These are phyloP conservation scores for Oemleria cerasiformis DNA, from an alignment of 306 rosid species.

Conservation along the genomic window DNA sequence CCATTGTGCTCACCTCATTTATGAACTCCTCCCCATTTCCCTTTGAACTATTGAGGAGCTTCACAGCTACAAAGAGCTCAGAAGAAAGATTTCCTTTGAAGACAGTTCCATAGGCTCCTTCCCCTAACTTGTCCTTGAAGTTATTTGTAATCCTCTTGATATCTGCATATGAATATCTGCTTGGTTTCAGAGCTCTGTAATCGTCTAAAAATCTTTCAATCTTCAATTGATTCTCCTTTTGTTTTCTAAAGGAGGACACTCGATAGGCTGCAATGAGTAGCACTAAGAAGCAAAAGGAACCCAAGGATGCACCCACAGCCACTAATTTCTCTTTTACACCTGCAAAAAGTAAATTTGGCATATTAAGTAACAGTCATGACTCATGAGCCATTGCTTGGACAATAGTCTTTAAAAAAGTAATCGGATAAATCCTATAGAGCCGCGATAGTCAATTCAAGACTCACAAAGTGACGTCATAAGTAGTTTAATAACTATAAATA, in stretches of 20 bases:
- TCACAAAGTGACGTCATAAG: background rate
- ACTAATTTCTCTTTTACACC: conserved; percentile 14
- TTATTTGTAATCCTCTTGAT: conserved; percentile 37
- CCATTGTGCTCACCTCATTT: conserved; percentile 36
- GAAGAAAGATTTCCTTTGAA: conserved; percentile 32
- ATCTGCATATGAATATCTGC: conserved; percentile 38
- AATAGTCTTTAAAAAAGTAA: background rate
- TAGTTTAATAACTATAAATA: background rate
- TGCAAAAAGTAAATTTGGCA: conserved; percentile 1
- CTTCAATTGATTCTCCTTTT: conserved; percentile 19
- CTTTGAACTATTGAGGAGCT: background rate
- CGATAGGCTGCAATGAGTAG: conserved; percentile 5
- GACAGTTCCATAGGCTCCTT: conserved; percentile 43
- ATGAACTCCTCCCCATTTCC: conserved; percentile 10
- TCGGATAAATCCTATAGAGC: background rate
- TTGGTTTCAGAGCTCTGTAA: conserved; percentile 40
- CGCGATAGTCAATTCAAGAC: background rate
- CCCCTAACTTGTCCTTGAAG: conserved; percentile 34
- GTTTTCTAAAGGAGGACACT: background rate
- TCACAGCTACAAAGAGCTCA: conserved; percentile 13
- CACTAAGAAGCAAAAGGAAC: conserved; percentile 14
- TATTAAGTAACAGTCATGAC: background rate
- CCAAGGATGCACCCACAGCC: conserved; percentile 26
- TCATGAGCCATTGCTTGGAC: background rate
- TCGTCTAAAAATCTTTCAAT: conserved; percentile 34